Base-by-base conservation (phyloP, 2,329 filamentous ascomycete genomes). In the Botryotinia convoluta region DNA sequence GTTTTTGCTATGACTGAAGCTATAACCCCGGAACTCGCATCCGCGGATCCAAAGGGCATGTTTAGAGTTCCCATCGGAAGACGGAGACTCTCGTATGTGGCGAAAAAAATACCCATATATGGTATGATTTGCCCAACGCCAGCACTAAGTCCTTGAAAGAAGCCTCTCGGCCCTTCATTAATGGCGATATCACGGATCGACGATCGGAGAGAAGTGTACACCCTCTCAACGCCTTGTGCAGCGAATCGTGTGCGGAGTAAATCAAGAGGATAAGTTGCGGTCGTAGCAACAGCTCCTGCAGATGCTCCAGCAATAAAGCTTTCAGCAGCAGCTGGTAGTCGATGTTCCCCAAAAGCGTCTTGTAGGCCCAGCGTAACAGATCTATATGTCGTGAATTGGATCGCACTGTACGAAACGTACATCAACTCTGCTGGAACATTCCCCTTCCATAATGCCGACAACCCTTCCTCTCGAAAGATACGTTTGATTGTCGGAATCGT, bases 51-150 rank as follows among this genome's bases (percentile, higher is more conserved):
- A 81, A 92, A 91, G 0, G 91, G 91, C 77, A 93, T 81, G 16
- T 87, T 81, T 29, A 90, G 78, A 9, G 80, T 79, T 10, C 85
- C 84, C 63, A 95, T 82, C 0, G 87, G 88, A 10, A 89, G 81
- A 9, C 93, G 87, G 69, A 97, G 84, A 16, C 87, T 86, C 82
- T 99, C 96, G 84, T 98, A 99, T 59, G 90, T 88, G 48, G 93
- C 89, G 83, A 99, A 99, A 85, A 99, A 98, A 3, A 97, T 86
- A 22, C 96, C 96, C 96, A 99, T 99, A 82, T 95, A 97, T 3
- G 96, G 96, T 16, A 97, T 89, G 67, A 98, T 96, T 84, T 98
- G 95, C 39, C 87, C 91, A 35, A 98, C 85, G 0, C 92, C 94
- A 2, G 95, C 95, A 1, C 88, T 88, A 48, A 97, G 85, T 5